These are phyloP conservation scores for Marsdenia floribunda DNA, from an alignment of 257 asterid genomes.

Conservation along the genomic window DNA sequence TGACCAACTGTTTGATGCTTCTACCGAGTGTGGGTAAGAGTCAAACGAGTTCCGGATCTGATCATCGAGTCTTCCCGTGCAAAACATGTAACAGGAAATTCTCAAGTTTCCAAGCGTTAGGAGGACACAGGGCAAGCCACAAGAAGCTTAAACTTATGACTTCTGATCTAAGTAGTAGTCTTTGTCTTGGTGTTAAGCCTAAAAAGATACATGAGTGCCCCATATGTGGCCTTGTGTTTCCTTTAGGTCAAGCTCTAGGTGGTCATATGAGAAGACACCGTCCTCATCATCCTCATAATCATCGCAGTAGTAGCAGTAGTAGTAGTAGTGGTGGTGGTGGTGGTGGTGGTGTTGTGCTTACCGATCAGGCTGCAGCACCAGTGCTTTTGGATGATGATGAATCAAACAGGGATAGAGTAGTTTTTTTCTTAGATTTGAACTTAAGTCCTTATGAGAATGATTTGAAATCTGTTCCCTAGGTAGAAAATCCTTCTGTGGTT, in stretches of 20 bases:
- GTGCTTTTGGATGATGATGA: constrained; percentile 14
- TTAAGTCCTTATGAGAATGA: constrained; percentile 30
- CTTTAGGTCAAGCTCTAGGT: constrained; percentile 37
- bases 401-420: constrained; percentile 15
- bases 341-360: too few species aligned
- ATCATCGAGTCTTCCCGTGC: constrained; percentile 23
- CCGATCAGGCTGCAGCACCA: not conserved
- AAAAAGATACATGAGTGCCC: constrained; percentile 30
- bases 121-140: constrained; percentile 40
- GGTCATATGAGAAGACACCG: constrained; percentile 50
- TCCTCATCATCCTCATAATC: not conserved
- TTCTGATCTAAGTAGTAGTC: not conserved
- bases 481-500: too few species aligned
- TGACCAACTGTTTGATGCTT: constrained; percentile 30
- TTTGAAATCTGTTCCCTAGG: constrained; percentile 13
- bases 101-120: constrained; percentile 30
- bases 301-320: too few species aligned
- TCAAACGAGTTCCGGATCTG: too few species aligned
- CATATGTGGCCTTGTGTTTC: constrained; percentile 30
- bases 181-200: constrained; percentile 4
- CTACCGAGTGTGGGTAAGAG: too few species aligned
- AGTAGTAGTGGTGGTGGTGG: too few species aligned
- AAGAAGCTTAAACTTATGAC: constrained; percentile 18
- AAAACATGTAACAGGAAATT: constrained; percentile 30
- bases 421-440: constrained; percentile 25